Percentiles rank a stretch among this genome's conserved stretches.
phyloP scores from a whole-genome alignment of 768 basidiomycete species.

The Pisolithus orientalis region DNA sequence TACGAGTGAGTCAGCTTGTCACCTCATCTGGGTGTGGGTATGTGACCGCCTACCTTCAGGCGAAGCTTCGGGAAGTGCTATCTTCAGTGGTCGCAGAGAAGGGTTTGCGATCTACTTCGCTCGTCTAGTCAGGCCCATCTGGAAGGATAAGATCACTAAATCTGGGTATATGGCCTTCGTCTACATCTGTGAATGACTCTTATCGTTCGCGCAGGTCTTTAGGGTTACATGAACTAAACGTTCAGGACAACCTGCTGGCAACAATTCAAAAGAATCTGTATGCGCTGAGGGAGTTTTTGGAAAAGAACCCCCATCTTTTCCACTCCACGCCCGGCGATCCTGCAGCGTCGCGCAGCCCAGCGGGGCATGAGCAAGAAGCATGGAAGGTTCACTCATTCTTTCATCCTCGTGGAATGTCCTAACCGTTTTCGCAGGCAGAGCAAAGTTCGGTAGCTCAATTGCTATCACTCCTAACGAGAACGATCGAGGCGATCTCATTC shows the following conservation, averaged over 20 bases:
- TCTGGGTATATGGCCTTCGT: constrained; percentile 39
- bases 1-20: constrained; percentile 41
- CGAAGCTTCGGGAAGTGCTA: constrained; percentile 64
- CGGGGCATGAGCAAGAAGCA: constrained; percentile 73
- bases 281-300: constrained; percentile 69
- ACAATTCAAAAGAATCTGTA: constrained; percentile 76
- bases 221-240: constrained; percentile 50
- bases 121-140: constrained; percentile 77
- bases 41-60: constrained; percentile 29
- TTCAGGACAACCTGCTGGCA: constrained; percentile 57
- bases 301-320: constrained; percentile 81
- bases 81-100: constrained; percentile 85
- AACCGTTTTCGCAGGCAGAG: constrained; percentile 52
- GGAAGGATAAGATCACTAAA: constrained; percentile 75
- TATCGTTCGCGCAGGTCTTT: constrained; percentile 25
- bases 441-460: constrained; percentile 78
- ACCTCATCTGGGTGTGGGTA: background rate
- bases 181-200: background rate
- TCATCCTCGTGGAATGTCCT: constrained; percentile 1
- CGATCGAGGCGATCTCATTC: constrained; percentile 93
- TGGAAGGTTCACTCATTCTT: constrained; percentile 58
- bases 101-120: constrained; percentile 85
- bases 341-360: constrained; percentile 45
- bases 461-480: constrained; percentile 66
- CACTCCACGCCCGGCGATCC: constrained; percentile 73